Percentiles rank a stretch among this genome's conserved stretches.
phyloP scores from a whole-genome alignment of 306 rosid genomes.

The Inga leiocalycina region DNA sequence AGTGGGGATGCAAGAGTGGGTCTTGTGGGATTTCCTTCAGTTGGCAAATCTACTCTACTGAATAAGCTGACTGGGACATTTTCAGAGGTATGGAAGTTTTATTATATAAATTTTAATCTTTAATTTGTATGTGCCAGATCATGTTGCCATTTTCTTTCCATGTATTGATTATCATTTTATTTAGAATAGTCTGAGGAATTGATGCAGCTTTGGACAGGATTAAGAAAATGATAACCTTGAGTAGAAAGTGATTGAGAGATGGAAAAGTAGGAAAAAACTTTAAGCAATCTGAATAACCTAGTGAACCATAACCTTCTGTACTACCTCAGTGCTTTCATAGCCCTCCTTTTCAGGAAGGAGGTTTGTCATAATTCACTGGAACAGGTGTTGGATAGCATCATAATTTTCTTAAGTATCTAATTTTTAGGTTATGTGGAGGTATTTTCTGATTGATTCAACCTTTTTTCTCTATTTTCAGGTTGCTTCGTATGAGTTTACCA shows the following conservation, averaged over 20 bases:
- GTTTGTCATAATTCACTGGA: neutral
- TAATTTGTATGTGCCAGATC: neutral
- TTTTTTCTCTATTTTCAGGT: constrained; percentile 57
- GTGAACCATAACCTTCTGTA: neutral
- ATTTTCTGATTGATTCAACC: constrained; percentile 33
- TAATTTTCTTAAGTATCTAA: constrained; percentile 14
- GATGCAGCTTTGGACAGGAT: constrained; percentile 2
- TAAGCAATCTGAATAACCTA: neutral
- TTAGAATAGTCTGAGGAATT: constrained; percentile 13
- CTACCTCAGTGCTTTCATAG: neutral
- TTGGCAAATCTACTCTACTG: constrained; percentile 92
- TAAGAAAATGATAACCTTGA: constrained; percentile 3
- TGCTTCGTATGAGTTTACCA: constrained; percentile 97
- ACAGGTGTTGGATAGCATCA: neutral
- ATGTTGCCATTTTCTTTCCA: neutral
- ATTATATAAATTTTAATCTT: constrained; percentile 17
- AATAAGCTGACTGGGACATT: constrained; percentile 97
- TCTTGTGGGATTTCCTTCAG: constrained; percentile 97
- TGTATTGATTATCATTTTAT: constrained; percentile 26
- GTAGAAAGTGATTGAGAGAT: constrained; percentile 8
- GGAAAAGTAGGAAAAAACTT: neutral
- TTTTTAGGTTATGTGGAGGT: constrained; percentile 25
- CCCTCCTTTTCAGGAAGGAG: neutral
- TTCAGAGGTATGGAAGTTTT: constrained; percentile 78
- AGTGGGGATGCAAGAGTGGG: constrained; percentile 99